Base-by-base conservation (phyloP, 139 green algal genomes). In the Medakamo hakoo region DNA sequence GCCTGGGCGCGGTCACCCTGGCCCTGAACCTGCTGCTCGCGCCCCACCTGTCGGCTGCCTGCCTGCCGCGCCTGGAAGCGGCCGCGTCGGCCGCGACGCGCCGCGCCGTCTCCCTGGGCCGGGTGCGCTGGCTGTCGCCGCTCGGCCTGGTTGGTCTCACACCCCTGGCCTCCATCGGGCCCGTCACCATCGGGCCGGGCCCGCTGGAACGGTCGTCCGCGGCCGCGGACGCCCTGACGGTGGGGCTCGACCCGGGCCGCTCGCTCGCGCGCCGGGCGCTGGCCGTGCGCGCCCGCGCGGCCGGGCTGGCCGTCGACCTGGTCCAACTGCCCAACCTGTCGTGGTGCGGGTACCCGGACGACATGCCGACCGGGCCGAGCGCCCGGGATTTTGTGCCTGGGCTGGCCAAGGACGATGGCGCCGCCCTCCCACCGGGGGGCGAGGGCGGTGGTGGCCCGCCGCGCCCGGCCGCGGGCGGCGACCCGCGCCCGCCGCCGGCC, bases 261-360 rank as follows among this genome's bases (percentile, higher is more conserved):
- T 83, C 73, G 1, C 21, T 87, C 52, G 27, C 82, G 62, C 70
- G 76, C 63, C 68, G 76, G 23, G 68, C 78, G 27, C 48, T 84
- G 2, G 78, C 90, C 57, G 64, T 91, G 27, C 52, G 65, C 0
- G 27, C 80, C n/a, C 57, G 71, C 20, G 55, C 69, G 14, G 57
- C 68, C 26, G 60, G 57, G 21, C 68, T 76, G 1, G 27, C 80
- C 65, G 66, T 78, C 9, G 58, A 71, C 59, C 31, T 84, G 55
- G 78, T 87, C 57, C 84, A 95, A 70, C 74, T 59, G 0, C 9
- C 68, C 63, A 90, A 87, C 74, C 79, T 88, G 57, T 81, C 69
- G 56, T 95, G 87, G 86, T 78, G 90, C 62, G 87, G 88, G 14
- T 95, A 83, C 69, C 88, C 88, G 0, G 78, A 90, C 2, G 88